Evolutionary conservation across 805 yeast species (phyloP), one percentile per base, ranked within the genome.

Genomic region (Yamadazyma laniorum): DNA sequence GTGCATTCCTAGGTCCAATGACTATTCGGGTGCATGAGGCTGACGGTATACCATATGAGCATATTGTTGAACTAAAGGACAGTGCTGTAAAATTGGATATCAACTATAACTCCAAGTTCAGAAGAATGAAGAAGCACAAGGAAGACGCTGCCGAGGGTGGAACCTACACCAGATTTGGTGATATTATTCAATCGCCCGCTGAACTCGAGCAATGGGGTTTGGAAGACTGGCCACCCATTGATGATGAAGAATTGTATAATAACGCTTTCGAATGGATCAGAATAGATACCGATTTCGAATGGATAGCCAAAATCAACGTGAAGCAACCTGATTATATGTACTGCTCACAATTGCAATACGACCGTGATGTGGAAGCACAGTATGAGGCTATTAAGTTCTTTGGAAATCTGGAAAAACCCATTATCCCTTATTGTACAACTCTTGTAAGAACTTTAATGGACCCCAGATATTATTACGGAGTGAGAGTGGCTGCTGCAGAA

Each of bases 241-340:
- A 82, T 35, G 90, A 81, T 42, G 89, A 82, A 29, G 65, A 66
- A 28, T 70, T 78, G 66, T 70, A 77, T 16, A 80, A 78, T 50
- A 97, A 91, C 51, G 96, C 96, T 0, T 93, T 89, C 61, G 99
- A 93, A 53, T 93, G 99, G 99, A 73, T 93, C 26, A 72, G 99
- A 50, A 86, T 91, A n/a, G 99, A 93, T 63, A 90, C 97, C 0
- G 99, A 93, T 58, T 85, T 83, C 52, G 99, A 93, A 58, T 93
- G 99, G 99, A 83, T 93, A 34, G 87, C 95, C 43, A 78, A 77
- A 48, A 69, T 87, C 16, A 73, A 79, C 42, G 78, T 93, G 23
- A 86, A 82, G 49, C 96, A 90, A 60, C 95, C 96, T 0, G 97
- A 89, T 51, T 85, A 88, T 54, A 93, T 93, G 97, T 93, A 77